Conservation (phyloP, 2,329 filamentous ascomycete genomes). For the Xylaria sp. region DNA sequence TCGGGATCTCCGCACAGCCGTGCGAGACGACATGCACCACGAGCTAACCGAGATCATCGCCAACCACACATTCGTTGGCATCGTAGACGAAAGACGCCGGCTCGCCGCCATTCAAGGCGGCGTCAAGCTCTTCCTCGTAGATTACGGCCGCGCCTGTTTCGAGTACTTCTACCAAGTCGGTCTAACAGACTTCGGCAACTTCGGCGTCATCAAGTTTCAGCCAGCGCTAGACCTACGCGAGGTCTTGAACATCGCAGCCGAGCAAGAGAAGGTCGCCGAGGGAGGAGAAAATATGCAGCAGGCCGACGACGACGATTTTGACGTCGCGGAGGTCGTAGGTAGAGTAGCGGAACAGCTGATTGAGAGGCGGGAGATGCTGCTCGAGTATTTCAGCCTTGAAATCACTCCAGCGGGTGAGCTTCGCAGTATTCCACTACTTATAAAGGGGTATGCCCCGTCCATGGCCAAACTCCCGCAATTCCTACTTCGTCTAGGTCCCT, state of each 20-base stretch:
- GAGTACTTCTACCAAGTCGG: conserved; percentile 98
- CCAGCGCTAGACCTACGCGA: conserved; percentile 78
- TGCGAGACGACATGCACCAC: conserved; percentile 84
- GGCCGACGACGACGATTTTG: conserved; percentile 67
- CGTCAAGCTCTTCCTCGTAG: conserved; percentile 89
- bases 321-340: conserved; percentile 73
- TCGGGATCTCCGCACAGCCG: conserved; percentile 82
- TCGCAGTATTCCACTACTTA: conserved; percentile 80
- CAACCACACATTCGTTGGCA: conserved; percentile 89
- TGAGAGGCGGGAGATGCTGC: conserved; percentile 83
- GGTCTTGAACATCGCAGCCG: conserved; percentile 77
- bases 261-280: conserved; percentile 70
- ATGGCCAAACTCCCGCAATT: conserved; percentile 90
- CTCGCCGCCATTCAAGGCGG: conserved; percentile 94
- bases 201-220: conserved; percentile 83
- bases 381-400: conserved; percentile 91
- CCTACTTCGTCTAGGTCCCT: conserved; percentile 85
- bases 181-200: conserved; percentile 95
- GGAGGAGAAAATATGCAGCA: conserved; percentile 47
- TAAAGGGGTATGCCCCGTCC: conserved; percentile 89
- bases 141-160: conserved; percentile 87
- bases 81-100: conserved; percentile 87
- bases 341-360: conserved; percentile 76
- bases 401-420: conserved; percentile 83
- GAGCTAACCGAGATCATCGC: conserved; percentile 88